Evolutionary conservation across 2,329 filamentous ascomycete genomes (phyloP), one percentile per base, ranked within the genome.

Genomic region (Epichloe baconii): DNA sequence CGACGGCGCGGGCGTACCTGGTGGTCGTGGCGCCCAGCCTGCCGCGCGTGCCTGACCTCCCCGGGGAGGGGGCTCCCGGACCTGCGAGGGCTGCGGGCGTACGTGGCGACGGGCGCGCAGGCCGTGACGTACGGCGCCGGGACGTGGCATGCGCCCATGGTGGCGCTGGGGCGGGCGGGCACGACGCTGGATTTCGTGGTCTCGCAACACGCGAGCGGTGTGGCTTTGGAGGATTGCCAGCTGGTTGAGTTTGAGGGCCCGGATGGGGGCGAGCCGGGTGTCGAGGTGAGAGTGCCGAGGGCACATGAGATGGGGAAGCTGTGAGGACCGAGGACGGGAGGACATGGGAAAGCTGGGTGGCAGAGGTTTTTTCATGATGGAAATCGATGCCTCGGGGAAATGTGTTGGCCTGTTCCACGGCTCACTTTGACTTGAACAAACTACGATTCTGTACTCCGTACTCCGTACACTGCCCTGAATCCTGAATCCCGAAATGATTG

Each of bases 101-200:
- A 96, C 64, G 69, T 94, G 50, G 90, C 87, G 1, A 79, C 76
- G 47, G 83, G 81, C 3, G 75, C 77, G 23, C 88, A 95, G 70
- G 90, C 88, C 11, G 88, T 98, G 14, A 96, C 89, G 3, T 98
- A 97, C 66, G 88, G 79, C 1, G 82, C 86, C 1, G 93, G 88
- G 5, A 96, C 89, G 50, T 98, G 91, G 80, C 93, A 98, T 72
- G 89, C 91, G 54, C 93, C 93, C 0, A 97, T 98, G 91, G 86
- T 89, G 14, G 89, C 88, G 15, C 68, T 97, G 47, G 90, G 90
- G 0, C 56, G 63, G 2, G 51, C 60, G 2, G 73, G 69, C 2
- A 69, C 71, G 26, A 75, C 82, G 19, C 73, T 96, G 46, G 88
- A 93, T 63, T 97, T 96, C 66, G 79, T 95, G 5, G 91, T 97